Base-by-base conservation (phyloP, 257 asterid species). In the Paulownia fortunei region DNA sequence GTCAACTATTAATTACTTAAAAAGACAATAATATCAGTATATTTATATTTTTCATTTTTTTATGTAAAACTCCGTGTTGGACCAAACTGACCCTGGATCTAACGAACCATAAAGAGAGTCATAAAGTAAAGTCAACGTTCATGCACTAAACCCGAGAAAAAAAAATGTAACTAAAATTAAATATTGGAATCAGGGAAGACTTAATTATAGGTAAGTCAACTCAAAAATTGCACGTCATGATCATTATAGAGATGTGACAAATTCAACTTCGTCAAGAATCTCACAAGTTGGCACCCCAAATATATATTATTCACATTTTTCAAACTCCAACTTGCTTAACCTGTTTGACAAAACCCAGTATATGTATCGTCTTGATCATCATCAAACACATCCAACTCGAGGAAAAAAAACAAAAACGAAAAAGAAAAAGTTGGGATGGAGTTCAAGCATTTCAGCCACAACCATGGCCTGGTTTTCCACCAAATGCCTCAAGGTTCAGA, bases 401-500 rank as follows among this genome's bases (percentile, higher is more conserved):
- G 8, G 2, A 13, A 2, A 11, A 7, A 46, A 23, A n/a, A 70
- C 6, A 13, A 42, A 41, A 60, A 1, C 0, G 10, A 16, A 15
- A 7, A 32, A 0, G 10, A 5, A 51, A 3, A 41, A 63, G 5
- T 3, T 32, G 10, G 8, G n/a, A 90, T 87, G 92, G 94, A 89
- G 52, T 74, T 54, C 80, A 89, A 86, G 84, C 97, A 91, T 55
- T 91, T 91, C 76, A 89, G 91, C 85, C 97, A 91, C 86, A 66
- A 0, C 66, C 97, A 91, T 56, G 84, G 84, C 80, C 88, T 91
- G 21, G 80, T 79, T 21, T 78, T 76, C 76, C 96, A 89, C 75
- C 90, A 89, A 18, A 23, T 78, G 47, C 74, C 83, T 3, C 88
- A 70, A 23, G 91, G 88, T n/a, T 68, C 86, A 0, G 88, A 86